Conservation (phyloP, 2,329 filamentous ascomycete genomes). For the Aspergillus sp. region DNA sequence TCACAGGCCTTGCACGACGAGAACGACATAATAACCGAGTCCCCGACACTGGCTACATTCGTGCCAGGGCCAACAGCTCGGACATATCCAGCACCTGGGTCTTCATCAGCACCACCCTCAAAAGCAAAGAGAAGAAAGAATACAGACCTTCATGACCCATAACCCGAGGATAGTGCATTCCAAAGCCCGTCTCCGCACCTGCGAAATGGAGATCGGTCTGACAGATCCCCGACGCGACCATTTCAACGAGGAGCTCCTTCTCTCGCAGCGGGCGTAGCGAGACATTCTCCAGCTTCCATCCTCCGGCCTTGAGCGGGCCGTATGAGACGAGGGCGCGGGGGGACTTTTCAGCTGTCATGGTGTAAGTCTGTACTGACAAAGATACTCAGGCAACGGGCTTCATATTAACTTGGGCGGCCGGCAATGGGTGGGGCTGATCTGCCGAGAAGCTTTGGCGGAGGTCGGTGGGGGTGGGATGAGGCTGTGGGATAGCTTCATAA, state of each 20-base stretch:
- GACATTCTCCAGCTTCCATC: conserved; percentile 17
- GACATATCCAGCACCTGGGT: conserved; percentile 29
- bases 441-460: background rate
- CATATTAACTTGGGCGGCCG: background rate
- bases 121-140: background rate
- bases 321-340: conserved; percentile 14
- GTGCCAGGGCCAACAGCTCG: conserved; percentile 44
- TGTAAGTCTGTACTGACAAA: background rate
- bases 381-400: background rate
- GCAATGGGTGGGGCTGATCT: background rate
- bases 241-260: conserved; percentile 54
- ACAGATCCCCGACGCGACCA: conserved; percentile 56
- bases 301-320: conserved; percentile 12
- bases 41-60: conserved; percentile 43
- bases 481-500: background rate
- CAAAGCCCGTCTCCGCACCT: conserved; percentile 33
- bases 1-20: conserved; percentile 49
- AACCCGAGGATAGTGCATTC: conserved; percentile 48
- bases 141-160: conserved; percentile 56
- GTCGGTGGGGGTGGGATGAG: background rate
- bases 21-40: conserved; percentile 51
- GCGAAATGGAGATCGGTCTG: conserved; percentile 52
- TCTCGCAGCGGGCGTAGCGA: conserved; percentile 21
- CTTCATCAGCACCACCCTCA: background rate
- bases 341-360: background rate